Evolutionary conservation across 2,329 filamentous ascomycete species (phyloP).

Genomic region (Neofusicoccum sp.): DNA sequence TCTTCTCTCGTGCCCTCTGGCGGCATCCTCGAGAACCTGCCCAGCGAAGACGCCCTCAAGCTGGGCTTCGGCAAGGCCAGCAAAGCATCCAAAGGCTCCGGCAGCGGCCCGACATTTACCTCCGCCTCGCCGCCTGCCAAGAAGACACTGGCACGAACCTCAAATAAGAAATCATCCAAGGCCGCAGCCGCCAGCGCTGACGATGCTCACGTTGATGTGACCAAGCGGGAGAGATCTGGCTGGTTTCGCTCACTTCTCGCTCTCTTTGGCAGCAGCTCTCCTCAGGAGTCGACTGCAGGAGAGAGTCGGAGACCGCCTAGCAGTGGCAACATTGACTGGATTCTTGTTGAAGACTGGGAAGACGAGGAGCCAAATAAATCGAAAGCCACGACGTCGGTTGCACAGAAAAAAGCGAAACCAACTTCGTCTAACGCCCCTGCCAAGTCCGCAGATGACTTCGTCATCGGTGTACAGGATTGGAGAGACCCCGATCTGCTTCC

Average conservation of each 20-base stretch:
- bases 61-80: constrained; percentile 19
- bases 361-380: constrained; percentile 39
- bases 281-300: constrained; percentile 27
- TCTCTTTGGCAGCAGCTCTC: constrained; percentile 41
- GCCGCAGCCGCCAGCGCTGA: not conserved
- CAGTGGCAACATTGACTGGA: constrained; percentile 73
- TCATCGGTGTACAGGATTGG: constrained; percentile 86
- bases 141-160: constrained; percentile 23
- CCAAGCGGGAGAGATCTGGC: constrained; percentile 32
- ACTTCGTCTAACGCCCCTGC: constrained; percentile 8
- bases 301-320: constrained; percentile 66
- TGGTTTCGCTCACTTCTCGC: constrained; percentile 50
- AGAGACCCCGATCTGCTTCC: constrained; percentile 72
- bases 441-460: constrained; percentile 58
- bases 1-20: constrained; percentile 79
- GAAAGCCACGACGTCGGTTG: constrained; percentile 8
- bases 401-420: constrained; percentile 24
- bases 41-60: constrained; percentile 55
- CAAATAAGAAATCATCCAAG: not conserved
- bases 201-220: not conserved
- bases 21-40: constrained; percentile 56
- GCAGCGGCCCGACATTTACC: constrained; percentile 27
- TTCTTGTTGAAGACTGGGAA: constrained; percentile 65
- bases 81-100: constrained; percentile 27
- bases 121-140: constrained; percentile 29